phyloP scores from a whole-genome alignment of 2,329 filamentous ascomycete species.

The Sporothrix sp. region DNA sequence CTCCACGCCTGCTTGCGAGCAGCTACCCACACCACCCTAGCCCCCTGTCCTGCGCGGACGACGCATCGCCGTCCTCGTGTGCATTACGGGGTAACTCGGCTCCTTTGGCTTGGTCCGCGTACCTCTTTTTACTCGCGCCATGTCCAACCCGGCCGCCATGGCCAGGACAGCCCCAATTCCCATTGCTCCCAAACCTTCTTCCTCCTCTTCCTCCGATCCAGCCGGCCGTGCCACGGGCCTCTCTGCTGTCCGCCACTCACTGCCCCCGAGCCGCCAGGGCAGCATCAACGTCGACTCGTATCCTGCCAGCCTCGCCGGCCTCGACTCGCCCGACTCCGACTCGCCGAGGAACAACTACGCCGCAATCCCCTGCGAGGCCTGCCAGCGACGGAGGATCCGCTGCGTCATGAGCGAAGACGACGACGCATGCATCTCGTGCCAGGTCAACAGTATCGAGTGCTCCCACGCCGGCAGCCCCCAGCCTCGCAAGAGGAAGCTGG shows the following conservation, averaged over 20 bases:
- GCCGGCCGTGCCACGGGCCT: slow-evolving; percentile 11
- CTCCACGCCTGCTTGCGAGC: background rate
- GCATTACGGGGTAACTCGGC: slow-evolving; percentile 1
- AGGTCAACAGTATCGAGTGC: slow-evolving; percentile 68
- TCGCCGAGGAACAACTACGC: slow-evolving; percentile 34
- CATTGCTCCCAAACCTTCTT: slow-evolving; percentile 49
- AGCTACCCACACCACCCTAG: slow-evolving; percentile 3
- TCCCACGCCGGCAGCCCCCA: slow-evolving; percentile 68
- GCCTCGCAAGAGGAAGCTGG: slow-evolving; percentile 70
- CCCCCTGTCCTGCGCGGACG: slow-evolving; percentile 4
- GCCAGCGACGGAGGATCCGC: slow-evolving; percentile 61
- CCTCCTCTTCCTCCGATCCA: slow-evolving; percentile 29
- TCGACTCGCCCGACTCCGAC: slow-evolving; percentile 43
- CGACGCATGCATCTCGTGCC: slow-evolving; percentile 66
- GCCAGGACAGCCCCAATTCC: slow-evolving; percentile 55
- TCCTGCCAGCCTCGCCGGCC: slow-evolving; percentile 41
- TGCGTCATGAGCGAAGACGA: slow-evolving; percentile 69
- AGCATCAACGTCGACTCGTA: slow-evolving; percentile 41
- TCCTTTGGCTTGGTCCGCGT: background rate
- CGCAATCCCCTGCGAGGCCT: slow-evolving; percentile 58
- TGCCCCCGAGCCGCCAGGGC: slow-evolving; percentile 36
- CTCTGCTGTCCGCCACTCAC: slow-evolving; percentile 20
- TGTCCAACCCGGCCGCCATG: slow-evolving; percentile 45
- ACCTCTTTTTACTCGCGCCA: slow-evolving; percentile 27
- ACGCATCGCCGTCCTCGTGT: slow-evolving; percentile 3